phyloP scores from a whole-genome alignment of 2,329 filamentous ascomycete species.

The Hymenoscyphus infarciens region DNA sequence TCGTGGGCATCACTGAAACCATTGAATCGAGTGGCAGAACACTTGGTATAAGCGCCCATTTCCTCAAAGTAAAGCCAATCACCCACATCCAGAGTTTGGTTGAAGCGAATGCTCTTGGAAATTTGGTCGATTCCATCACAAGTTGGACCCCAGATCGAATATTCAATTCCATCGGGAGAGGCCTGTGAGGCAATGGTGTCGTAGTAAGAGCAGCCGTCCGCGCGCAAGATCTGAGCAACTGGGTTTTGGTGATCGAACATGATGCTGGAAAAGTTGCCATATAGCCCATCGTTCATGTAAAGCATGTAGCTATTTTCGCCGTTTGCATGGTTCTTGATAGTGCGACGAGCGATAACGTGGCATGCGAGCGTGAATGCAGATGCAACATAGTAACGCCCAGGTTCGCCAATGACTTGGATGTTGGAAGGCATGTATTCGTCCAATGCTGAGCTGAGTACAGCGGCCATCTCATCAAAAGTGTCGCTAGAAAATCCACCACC shows the following conservation, averaged over 20 bases:
- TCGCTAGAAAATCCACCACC: constrained; percentile 91
- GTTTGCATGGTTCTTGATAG: constrained; percentile 67
- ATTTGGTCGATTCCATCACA: constrained; percentile 98
- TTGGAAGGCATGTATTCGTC: constrained; percentile 79
- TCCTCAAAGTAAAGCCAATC: constrained; percentile 99
- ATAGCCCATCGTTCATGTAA: constrained; percentile 95
- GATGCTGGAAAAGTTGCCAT: constrained; percentile 98
- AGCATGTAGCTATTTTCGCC: constrained; percentile 83
- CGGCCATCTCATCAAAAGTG: constrained; percentile 87
- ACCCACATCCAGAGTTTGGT: constrained; percentile 77
- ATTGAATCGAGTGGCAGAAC: constrained; percentile 96
- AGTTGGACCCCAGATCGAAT: constrained; percentile 97
- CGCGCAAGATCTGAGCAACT: constrained; percentile 73
- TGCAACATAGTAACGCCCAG: constrained; percentile 93
- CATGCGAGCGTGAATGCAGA: constrained; percentile 91
- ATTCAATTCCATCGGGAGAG: constrained; percentile 61
- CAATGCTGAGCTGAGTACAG: constrained; percentile 72
- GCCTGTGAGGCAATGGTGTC: constrained; percentile 50
- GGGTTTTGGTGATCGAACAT: constrained; percentile 98
- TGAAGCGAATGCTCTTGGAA: constrained; percentile 72
- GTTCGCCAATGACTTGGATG: constrained; percentile 89
- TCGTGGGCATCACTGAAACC: constrained; percentile 92
- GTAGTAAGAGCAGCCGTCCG: constrained; percentile 55
- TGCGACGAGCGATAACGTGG: constrained; percentile 93
- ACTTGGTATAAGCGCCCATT: constrained; percentile 98